Conservation (phyloP, 1,139 yeast species). For the Kurtzmaniella quercitrusa region DNA sequence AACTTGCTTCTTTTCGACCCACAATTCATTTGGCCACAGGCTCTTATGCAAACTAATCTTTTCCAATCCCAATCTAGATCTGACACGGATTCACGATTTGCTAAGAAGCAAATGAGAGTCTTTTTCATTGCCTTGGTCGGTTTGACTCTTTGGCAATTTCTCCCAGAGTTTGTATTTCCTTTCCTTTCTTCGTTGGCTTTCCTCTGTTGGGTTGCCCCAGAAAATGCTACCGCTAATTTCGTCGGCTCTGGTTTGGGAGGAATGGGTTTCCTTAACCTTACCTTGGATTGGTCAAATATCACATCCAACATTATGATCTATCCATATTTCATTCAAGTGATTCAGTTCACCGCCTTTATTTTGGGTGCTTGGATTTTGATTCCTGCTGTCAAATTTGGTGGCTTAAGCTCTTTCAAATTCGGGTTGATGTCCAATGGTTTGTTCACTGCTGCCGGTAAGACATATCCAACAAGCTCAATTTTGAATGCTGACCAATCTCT, state of each 20-base stretch:
- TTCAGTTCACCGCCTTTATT: slow-evolving; percentile 39
- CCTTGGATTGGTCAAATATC: slow-evolving; percentile 45
- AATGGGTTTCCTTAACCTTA: slow-evolving; percentile 37
- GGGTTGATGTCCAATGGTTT: slow-evolving; percentile 42
- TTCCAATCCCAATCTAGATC: slow-evolving; percentile 29
- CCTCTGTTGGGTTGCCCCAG: slow-evolving; percentile 42
- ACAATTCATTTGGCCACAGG: slow-evolving; percentile 42
- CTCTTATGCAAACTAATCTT: slow-evolving; percentile 44
- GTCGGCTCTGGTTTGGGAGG: slow-evolving; percentile 46
- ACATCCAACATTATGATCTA: slow-evolving; percentile 39
- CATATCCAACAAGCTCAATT: slow-evolving; percentile 32
- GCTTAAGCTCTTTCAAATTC: slow-evolving; percentile 17
- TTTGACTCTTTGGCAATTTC: slow-evolving; percentile 37
- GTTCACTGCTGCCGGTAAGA: slow-evolving; percentile 24
- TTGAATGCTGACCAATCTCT: slow-evolving; percentile 28
- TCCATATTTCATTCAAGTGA: slow-evolving; percentile 44
- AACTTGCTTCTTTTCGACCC: slow-evolving; percentile 39
- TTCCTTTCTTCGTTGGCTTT: slow-evolving; percentile 38
- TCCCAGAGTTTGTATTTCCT: slow-evolving; percentile 42
- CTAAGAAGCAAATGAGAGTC: slow-evolving; percentile 27
- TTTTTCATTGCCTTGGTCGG: slow-evolving; percentile 26
- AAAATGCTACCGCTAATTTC: slow-evolving; percentile 30
- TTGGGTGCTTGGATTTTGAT: slow-evolving; percentile 39
- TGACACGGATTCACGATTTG: slow-evolving; percentile 15
- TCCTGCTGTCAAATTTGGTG: slow-evolving; percentile 37